Conservation (phyloP, 306 rosid genomes). For the Prunus fruticosa region DNA sequence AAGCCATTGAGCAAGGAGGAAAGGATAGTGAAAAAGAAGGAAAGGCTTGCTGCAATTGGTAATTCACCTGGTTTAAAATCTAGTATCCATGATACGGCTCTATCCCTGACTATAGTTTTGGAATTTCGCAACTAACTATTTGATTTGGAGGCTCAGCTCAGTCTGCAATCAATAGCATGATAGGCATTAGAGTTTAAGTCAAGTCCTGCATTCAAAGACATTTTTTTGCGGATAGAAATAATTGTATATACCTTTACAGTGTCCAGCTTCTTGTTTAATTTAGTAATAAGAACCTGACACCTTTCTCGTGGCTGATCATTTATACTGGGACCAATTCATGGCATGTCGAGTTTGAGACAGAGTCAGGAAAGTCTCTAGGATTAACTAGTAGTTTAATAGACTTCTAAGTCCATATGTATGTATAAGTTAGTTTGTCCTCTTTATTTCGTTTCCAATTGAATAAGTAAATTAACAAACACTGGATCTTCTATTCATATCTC, state of each 20-base stretch:
- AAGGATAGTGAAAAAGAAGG: conserved; percentile 77
- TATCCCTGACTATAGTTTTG: conserved; percentile 4
- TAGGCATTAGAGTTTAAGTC: background rate
- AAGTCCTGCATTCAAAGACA: background rate
- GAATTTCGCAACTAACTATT: background rate
- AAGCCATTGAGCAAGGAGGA: conserved; percentile 89
- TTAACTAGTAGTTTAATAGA: background rate
- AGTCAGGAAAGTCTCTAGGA: background rate
- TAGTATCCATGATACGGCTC: background rate
- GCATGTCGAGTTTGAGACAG: background rate
- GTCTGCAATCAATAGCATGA: conserved; percentile 1
- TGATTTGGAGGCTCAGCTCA: background rate
- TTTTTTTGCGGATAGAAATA: background rate
- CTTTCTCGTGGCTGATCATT: background rate
- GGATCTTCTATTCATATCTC: background rate
- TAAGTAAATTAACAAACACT: background rate
- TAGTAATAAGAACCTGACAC: conserved; percentile 3
- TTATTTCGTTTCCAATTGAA: background rate
- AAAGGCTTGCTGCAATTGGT: conserved; percentile 99
- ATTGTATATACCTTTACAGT: background rate
- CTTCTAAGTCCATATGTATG: background rate
- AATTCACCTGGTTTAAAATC: conserved; percentile 30
- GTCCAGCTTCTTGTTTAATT: conserved; percentile 3
- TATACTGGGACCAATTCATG: background rate
- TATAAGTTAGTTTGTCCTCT: background rate